Evolutionary conservation across 768 basidiomycete species (phyloP), one percentile per base, ranked within the genome.

Genomic region (Collybia mongolica): DNA sequence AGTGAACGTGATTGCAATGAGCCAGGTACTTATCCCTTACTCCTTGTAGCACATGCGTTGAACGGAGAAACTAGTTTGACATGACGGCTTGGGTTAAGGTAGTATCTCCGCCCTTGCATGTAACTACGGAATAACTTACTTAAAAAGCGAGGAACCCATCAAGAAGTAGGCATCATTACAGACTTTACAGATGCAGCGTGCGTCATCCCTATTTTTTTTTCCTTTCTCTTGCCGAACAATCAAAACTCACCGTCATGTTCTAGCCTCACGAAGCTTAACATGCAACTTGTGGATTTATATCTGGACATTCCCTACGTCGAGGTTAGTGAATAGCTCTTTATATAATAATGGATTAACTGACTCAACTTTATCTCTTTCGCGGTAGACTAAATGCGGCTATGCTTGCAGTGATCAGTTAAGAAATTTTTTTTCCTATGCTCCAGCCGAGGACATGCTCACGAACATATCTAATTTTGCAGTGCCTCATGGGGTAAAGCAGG

Each of bases 81-180:
- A 93, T 93, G 91, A 93, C 91, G 18, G 91, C 91, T 48, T 97
- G 93, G 93, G 90, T 96, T 53, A 93, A 93, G 79, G 81, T 74
- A 75, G 75, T 61, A 61, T 71, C 36, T 56, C 45, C 18, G n/a
- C 54, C 41, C 47, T 24, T 41, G 32, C 11, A 49, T 46, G 28
- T 23, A 11, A 45, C 18, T 44, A 42, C 32, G 42, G 28, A 56
- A 57, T 44, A 64, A 42, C 49, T 58, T 47, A 48, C 39, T 45
- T 46, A 28, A 50, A 28, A 52, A 86, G 78, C 69, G 68, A 61
- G 90, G 89, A 29, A 84, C 85, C 36, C 69, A 72, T 59, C 88
- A 91, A 68, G 82, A 82, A 72, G 86, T 95, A 53, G 89, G 88
- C 39, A 78, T 96, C 45, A 90, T 96, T 61, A 84, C 81, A 36